Base-by-base conservation (phyloP, 768 basidiomycete species). In the Epithele typhae region DNA sequence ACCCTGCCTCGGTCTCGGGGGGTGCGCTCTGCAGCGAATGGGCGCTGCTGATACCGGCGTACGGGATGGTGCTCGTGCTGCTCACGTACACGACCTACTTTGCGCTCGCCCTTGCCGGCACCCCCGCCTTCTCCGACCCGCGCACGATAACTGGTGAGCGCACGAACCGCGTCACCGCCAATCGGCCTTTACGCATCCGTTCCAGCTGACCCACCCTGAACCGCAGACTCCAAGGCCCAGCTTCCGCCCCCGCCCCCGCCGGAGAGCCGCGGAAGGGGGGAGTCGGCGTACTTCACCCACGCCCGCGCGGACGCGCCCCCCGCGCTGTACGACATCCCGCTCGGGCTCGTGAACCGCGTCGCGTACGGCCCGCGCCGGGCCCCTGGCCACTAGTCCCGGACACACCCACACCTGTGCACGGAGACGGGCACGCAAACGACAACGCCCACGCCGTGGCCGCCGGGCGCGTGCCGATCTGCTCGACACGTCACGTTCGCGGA, bases 31-130 rank as follows among this genome's bases (percentile, higher is more conserved):
- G 15, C 52, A 92, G 91, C 17, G 89, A 93, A 71, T 93, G 92
- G 91, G 77, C 88, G 22, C 56, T 93, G 22, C 76, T 92, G 17
- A 58, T 92, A 15, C 92, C 92, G 22, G 77, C 92, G 4, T 93
- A 84, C 69, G 75, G 84, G 10, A 68, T 88, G 43, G 68, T 92
- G 40, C 53, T 82, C 9, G 76, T 82, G 43, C 75, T 92, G 43
- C 73, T 87, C 49, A 84, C 88, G 5, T 93, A 92, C 63, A 75
- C 81, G 58, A 71, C 75, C 5, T 92, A 93, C 60, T 83, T 84
- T 55, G 76, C 86, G 6, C 69, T 93, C 53, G 87, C 89, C 3
- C 65, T 92, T 12, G 74, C 76, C 34, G 72, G 71, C 10, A 89
- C 89, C 11, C 91, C 91, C 3, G 55, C 75, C 8, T 84, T 92